These are phyloP conservation scores for Trichoderma parareesei DNA, from an alignment of 495 filamentous ascomycete species.

Conservation along the genomic window DNA sequence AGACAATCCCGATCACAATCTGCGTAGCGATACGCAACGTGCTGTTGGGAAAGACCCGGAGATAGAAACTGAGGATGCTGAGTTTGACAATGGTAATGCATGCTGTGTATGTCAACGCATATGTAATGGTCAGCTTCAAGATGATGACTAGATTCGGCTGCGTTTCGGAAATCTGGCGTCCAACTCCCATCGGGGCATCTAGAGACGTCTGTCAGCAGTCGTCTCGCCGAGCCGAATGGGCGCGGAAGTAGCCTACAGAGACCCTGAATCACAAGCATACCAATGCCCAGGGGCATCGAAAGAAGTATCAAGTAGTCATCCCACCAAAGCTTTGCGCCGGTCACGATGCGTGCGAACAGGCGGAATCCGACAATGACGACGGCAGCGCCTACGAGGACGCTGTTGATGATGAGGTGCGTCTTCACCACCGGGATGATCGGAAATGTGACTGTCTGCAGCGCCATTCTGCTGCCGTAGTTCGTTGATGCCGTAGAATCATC, in stretches of 20 bases:
- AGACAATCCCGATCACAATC: not conserved
- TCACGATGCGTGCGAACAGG: conserved; percentile 15
- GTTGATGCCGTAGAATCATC: not conserved
- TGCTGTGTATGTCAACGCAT: not conserved
- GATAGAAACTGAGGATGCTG: not conserved
- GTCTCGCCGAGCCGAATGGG: not conserved
- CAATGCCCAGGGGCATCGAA: conserved; percentile 21
- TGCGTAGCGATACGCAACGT: not conserved
- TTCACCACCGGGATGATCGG: conserved; percentile 11
- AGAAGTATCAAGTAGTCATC: conserved; percentile 27
- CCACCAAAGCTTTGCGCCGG: conserved; percentile 22
- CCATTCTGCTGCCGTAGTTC: conserved; percentile 1
- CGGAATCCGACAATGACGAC: conserved; percentile 16
- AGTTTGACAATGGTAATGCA: not conserved
- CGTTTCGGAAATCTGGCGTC: not conserved
- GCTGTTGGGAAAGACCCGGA: not conserved
- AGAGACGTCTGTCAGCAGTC: not conserved
- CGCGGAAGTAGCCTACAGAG: conserved; percentile 16
- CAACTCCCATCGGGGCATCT: not conserved
- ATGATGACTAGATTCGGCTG: not conserved
- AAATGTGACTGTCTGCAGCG: conserved; percentile 6
- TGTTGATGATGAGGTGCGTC: conserved; percentile 20
- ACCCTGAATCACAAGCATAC: conserved; percentile 22
- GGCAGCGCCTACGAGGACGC: conserved; percentile 14
- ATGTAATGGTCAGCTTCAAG: not conserved